A percentile compares a stretch with the other conserved stretches of the same genome.
Evolutionary conservation across 228 moss, liverwort and hornwort species (phyloP).

Genomic region (Sphagnum fallax): DNA sequence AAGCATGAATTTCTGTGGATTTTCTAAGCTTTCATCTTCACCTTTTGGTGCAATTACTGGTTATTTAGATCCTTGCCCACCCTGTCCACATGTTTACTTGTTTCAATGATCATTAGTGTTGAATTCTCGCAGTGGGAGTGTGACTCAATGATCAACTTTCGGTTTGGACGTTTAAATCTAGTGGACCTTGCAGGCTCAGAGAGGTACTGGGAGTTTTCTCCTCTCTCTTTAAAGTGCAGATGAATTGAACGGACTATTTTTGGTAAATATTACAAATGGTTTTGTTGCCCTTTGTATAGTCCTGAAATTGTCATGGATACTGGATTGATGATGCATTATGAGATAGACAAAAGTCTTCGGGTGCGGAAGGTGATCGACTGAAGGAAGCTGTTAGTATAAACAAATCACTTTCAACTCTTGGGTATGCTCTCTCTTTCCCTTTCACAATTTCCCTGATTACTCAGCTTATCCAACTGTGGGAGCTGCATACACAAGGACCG

Average conservation of each 20-base stretch:
- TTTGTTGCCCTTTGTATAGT: too few relatives aligned
- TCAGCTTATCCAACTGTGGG: too few relatives aligned
- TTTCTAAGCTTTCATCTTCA: background rate
- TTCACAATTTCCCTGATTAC: too few relatives aligned
- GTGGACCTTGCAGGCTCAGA: conserved; percentile 98
- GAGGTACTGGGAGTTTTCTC: conserved; percentile 26
- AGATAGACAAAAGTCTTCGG: conserved; percentile 83
- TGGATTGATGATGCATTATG: too few relatives aligned
- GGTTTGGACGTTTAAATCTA: conserved; percentile 82
- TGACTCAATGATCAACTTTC: conserved; percentile 85
- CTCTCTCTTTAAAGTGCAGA: too few relatives aligned
- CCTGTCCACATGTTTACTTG: background rate
- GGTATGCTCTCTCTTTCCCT: conserved; percentile 31
- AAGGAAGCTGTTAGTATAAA: conserved; percentile 98
- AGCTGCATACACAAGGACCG: too few relatives aligned
- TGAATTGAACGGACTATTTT: too few relatives aligned
- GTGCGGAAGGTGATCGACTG: conserved; percentile 90
- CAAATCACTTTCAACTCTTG: conserved; percentile 92
- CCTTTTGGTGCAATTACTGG: background rate
- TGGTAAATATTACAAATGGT: too few relatives aligned
- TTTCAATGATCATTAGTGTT: background rate
- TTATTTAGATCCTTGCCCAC: background rate
- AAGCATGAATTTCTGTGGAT: too few relatives aligned
- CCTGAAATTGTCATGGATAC: too few relatives aligned
- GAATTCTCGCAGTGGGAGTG: conserved; percentile 72